Base-by-base conservation (phyloP, 306 rosid genomes). In the Pachyrhizus erosus region DNA sequence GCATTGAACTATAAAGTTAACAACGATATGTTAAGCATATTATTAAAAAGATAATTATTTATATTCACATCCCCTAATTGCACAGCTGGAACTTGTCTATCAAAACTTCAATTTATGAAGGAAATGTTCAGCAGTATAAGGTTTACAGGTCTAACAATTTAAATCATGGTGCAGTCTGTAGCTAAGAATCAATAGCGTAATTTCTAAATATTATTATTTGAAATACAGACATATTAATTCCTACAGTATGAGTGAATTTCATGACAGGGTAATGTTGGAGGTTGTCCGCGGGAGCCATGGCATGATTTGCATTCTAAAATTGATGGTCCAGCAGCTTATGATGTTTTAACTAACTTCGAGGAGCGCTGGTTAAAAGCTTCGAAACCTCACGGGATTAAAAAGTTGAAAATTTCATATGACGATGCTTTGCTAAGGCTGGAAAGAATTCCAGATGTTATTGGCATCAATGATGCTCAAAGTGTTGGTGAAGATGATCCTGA, bases 241-340 rank as follows among this genome's bases (percentile, higher is more conserved):
- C n/a, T 62, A 73, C 77, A 34, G 29, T 65, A 46, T 57, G 72
- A 75, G 18, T 82, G 39, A 21, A 43, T 85, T 43, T 79, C 79
- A 29, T 79, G 49, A 82, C 89, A 96, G 99, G 97, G 97, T 78
- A 92, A 79, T 77, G 72, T 61, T 17, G 87, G 81, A 82, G 98
- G 94, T 67, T 91, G 98, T 96, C 99, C 99, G 72, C 81, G 99
- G 91, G 97, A 96, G 86, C 97, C 99, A 6, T 96, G 99, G 99
- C 99, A 96, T 82, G 99, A 96, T 85, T 79, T 96, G 90, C 99
- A 96, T 87, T 89, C 98, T 57, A 93, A 79, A 88, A 88, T 96
- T 87, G 99, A 96, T 37, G 97, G 99, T 77, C 98, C 99, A 20
- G 99, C 98, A 12, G 99, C 99, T 37, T 96, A 96, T 88, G 99